Base-by-base conservation (phyloP, 768 basidiomycete genomes). In the Polyporus arcularius region DNA sequence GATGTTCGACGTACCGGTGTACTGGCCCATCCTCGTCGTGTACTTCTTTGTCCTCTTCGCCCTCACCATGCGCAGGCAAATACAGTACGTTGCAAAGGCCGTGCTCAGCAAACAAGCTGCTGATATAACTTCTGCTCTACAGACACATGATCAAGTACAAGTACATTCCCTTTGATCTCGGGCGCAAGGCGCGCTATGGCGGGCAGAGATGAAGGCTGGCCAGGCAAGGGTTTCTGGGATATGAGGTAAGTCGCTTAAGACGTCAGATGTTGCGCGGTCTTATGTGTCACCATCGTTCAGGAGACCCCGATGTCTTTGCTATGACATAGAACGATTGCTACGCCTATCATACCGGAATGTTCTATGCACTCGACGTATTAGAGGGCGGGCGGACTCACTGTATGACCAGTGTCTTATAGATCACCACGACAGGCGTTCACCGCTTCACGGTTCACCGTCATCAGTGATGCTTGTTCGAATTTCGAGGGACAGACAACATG, bases 101-200 rank as follows among this genome's bases (percentile, higher is more conserved):
- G 41, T 7, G 21, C 28, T 26, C 61, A 30, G n/a, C 38, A 28
- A 3, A 52, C 53, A 18, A 38, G 56, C 30, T 52, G 39, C 38
- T 31, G 26, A 49, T n/a, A 11, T 65, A n/a, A 11, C 4, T 12
- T 18, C 12, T 18, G 6, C 16, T n/a, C 31, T 16, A 28, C 69
- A 96, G 94, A 69, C 96, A 99, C 75, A 98, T 98, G 96, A 90
- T 97, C 80, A 97, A 97, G 75, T 98, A 98, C 80, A 94, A 94
- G 73, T 98, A 95, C 76, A 80, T 96, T 61, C 95, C 96, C 26
- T 98, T 96, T 75, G 96, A 98, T 71, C 82, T 98, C 61, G 96
- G 95, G 32, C 89, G 94, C 71, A 98, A 98, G 79, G 81, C 91
- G 59, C 86, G 91, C 47, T 98, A 96, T 65, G 91, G 92, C 26